phyloP scores from a whole-genome alignment of 768 basidiomycete species.

The Suillus clintonianus region DNA sequence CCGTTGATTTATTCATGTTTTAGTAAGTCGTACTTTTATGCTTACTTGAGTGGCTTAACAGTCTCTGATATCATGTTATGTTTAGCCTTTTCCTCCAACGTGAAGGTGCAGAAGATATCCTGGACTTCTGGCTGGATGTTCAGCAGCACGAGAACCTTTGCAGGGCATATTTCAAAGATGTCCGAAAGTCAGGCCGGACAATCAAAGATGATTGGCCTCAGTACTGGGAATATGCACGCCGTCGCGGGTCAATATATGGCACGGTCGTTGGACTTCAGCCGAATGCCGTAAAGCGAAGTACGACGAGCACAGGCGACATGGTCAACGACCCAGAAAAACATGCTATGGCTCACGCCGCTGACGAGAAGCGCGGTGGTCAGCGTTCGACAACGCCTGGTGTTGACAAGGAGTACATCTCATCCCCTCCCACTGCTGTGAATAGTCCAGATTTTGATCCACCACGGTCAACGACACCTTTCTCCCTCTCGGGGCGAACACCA shows the following conservation, averaged over 20 bases:
- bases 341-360: slow-evolving; percentile 49
- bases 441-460: slow-evolving; percentile 42
- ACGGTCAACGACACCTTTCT: slow-evolving; percentile 83
- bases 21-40: slow-evolving; percentile 63
- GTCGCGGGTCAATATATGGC: slow-evolving; percentile 91
- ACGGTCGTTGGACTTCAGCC: slow-evolving; percentile 79
- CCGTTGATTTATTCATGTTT: slow-evolving; percentile 98
- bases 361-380: slow-evolving; percentile 49
- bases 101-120: slow-evolving; percentile 92
- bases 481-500: slow-evolving; percentile 71
- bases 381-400: slow-evolving; percentile 49
- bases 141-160: slow-evolving; percentile 99
- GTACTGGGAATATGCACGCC: slow-evolving; percentile 92
- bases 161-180: slow-evolving; percentile 98
- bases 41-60: background rate
- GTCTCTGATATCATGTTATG: background rate
- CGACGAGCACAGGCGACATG: slow-evolving; percentile 76
- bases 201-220: slow-evolving; percentile 99
- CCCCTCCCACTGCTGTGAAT: slow-evolving; percentile 46
- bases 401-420: slow-evolving; percentile 42
- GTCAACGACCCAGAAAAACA: slow-evolving; percentile 71
- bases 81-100: slow-evolving; percentile 90
- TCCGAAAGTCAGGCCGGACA: slow-evolving; percentile 89
- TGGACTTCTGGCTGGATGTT: slow-evolving; percentile 99
- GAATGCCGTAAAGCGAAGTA: slow-evolving; percentile 71